Evolutionary conservation across 2,329 filamentous ascomycete genomes (phyloP).

Genomic region (Fusarium lyarnte): DNA sequence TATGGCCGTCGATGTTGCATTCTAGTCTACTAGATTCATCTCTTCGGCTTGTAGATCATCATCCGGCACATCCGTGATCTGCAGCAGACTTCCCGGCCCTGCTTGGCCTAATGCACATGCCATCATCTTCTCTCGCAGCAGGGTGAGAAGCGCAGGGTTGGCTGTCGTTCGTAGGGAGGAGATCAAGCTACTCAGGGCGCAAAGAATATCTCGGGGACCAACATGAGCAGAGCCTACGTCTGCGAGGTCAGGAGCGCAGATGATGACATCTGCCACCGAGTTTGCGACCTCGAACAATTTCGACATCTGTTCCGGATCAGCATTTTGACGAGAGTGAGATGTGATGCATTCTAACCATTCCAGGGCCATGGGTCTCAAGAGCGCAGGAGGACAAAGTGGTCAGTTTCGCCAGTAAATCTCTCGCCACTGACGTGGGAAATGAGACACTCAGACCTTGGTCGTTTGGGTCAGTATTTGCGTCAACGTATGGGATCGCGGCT

Average conservation of each 20-base stretch:
- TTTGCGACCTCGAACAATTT: constrained; percentile 27
- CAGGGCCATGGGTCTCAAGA: constrained; percentile 18
- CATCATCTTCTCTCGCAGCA: constrained; percentile 21
- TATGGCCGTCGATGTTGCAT: not conserved
- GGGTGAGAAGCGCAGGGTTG: not conserved
- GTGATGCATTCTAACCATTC: not conserved
- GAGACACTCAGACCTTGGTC: constrained; percentile 19
- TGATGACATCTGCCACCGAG: constrained; percentile 21
- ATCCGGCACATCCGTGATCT: constrained; percentile 11
- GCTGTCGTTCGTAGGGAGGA: constrained; percentile 9
- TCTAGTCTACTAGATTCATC: not conserved
- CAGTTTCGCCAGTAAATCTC: constrained; percentile 12
- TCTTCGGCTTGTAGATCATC: not conserved
- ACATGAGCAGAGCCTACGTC: constrained; percentile 1
- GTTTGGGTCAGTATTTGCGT: constrained; percentile 11
- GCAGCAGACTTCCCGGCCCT: not conserved
- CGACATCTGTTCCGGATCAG: not conserved
- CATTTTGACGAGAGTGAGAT: not conserved
- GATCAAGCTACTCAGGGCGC: constrained; percentile 15
- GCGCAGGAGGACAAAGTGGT: constrained; percentile 13
- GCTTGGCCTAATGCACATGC: constrained; percentile 9
- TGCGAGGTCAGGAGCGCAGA: constrained; percentile 23
- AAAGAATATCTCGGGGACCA: constrained; percentile 12
- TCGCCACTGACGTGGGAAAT: constrained; percentile 16
- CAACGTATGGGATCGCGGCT: constrained; percentile 10